A percentile compares a stretch with the other conserved stretches of the same genome.
These are phyloP conservation scores for Paramarasmius palmivorus DNA, from an alignment of 1,284 basidiomycete genomes.

Conservation along the genomic window DNA sequence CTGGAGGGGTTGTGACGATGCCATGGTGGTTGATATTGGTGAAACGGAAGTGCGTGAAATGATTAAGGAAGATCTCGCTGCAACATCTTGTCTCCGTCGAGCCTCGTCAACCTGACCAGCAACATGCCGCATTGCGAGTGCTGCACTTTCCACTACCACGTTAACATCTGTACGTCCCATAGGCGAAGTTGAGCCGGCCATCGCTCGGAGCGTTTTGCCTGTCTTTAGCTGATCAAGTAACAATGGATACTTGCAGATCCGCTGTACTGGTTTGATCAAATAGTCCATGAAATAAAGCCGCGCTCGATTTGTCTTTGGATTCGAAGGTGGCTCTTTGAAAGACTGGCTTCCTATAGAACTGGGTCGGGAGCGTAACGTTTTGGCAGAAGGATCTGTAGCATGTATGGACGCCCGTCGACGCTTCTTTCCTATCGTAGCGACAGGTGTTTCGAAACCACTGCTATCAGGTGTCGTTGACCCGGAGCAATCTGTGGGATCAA, in stretches of 20 bases:
- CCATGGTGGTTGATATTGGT: constrained; percentile 23
- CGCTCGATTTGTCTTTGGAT: constrained; percentile 28
- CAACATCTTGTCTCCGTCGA: constrained; percentile 63
- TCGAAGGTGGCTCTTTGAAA: constrained; percentile 19
- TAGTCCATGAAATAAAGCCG: constrained; percentile 76
- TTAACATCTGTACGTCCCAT: constrained; percentile 34
- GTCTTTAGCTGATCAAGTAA: constrained; percentile 75
- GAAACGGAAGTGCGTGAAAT: constrained; percentile 59
- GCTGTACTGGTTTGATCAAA: constrained; percentile 87
- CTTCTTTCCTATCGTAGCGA: constrained; percentile 23
- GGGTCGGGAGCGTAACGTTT: constrained; percentile 34
- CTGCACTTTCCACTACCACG: constrained; percentile 51
- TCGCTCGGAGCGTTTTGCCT: constrained; percentile 28
- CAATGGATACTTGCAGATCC: constrained; percentile 90
- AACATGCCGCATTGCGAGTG: constrained; percentile 61
- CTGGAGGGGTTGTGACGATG: constrained; percentile 27
- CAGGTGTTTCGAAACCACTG: neutral
- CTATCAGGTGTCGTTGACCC: neutral
- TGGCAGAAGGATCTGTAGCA: constrained; percentile 38
- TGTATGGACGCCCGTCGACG: constrained; percentile 39
- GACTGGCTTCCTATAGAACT: constrained; percentile 25
- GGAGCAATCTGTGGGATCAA: constrained; percentile 29
- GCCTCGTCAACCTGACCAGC: constrained; percentile 64
- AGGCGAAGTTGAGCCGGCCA: constrained; percentile 19
- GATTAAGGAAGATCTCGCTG: constrained; percentile 70